phyloP scores from a whole-genome alignment of 2,329 filamentous ascomycete species.

The Dryadomyces sulphureus region DNA sequence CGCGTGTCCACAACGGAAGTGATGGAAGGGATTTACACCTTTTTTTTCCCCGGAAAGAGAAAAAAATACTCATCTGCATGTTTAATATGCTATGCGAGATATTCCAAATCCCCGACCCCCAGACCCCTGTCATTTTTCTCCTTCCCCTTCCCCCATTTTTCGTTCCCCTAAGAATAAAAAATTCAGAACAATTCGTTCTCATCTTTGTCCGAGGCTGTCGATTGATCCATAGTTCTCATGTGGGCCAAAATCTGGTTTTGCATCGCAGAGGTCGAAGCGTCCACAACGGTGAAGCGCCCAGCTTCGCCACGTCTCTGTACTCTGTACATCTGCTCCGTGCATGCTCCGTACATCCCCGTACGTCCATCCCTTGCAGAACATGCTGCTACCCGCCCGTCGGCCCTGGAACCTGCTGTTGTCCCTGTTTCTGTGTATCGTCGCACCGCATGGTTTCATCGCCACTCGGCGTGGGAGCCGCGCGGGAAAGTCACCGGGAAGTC shows the following conservation, averaged over 20 bases:
- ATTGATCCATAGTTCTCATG: no score
- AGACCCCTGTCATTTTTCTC: neutral
- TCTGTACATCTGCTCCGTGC: no score
- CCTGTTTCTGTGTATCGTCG: neutral
- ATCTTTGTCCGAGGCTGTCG: no score
- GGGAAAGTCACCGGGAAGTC: no score
- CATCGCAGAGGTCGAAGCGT: no score
- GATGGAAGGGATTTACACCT: slow-evolving; percentile 4
- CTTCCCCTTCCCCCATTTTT: neutral
- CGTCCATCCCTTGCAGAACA: no score
- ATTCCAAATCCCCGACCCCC: slow-evolving; percentile 2
- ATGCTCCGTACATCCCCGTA: no score
- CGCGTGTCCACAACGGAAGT: slow-evolving; percentile 26
- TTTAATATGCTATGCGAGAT: slow-evolving; percentile 7
- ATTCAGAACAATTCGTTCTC: slow-evolving; percentile 1
- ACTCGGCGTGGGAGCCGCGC: no score
- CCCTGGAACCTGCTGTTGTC: neutral
- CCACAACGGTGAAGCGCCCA: no score
- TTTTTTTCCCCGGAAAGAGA: slow-evolving; percentile 6
- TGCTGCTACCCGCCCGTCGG: no score
- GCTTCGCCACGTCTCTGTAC: no score
- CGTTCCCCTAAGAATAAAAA: slow-evolving; percentile 3
- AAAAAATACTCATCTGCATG: slow-evolving; percentile 7
- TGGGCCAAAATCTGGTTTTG: no score
- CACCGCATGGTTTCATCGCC: neutral